Evolutionary conservation across 164 flowering plant species (phyloP).

Genomic region (Chimonanthus praecox): DNA sequence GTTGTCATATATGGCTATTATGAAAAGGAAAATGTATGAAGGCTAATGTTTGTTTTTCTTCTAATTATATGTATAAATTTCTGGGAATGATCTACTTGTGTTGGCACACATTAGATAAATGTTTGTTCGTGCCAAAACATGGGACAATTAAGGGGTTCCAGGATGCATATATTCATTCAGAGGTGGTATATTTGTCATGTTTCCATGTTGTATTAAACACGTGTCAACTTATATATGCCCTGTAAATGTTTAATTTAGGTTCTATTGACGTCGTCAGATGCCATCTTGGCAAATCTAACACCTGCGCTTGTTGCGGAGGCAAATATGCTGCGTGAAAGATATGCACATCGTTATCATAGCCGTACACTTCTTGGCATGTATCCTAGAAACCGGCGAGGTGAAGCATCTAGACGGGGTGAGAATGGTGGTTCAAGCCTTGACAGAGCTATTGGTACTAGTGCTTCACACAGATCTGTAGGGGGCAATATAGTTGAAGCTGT

Average conservation of each 20-base stretch:
- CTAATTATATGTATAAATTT: too few species aligned
- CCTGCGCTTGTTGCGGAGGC: constrained; percentile 99
- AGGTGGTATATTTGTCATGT: neutral
- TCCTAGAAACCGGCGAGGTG: constrained; percentile 83
- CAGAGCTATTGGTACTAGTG: constrained; percentile 50
- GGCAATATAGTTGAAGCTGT: constrained; percentile 80
- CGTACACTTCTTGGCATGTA: constrained; percentile 85
- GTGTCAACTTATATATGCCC: neutral
- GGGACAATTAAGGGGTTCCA: neutral
- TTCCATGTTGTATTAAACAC: neutral
- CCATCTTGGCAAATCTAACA: constrained; percentile 85
- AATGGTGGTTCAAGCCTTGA: constrained; percentile 54
- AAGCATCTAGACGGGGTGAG: constrained; percentile 80
- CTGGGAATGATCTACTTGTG: neutral
- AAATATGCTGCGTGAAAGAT: constrained; percentile 90
- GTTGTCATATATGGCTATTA: too few species aligned
- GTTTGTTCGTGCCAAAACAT: neutral
- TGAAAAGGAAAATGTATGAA: too few species aligned
- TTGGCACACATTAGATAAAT: neutral
- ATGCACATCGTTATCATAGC: constrained; percentile 79
- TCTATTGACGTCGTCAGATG: constrained; percentile 90
- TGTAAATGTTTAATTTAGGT: constrained; percentile 44
- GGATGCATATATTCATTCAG: neutral
- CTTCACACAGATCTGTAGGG: constrained; percentile 57
- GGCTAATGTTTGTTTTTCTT: too few species aligned